These are phyloP conservation scores for Cephaloascus albidus DNA, from an alignment of 805 yeast species.

Conservation along the genomic window DNA sequence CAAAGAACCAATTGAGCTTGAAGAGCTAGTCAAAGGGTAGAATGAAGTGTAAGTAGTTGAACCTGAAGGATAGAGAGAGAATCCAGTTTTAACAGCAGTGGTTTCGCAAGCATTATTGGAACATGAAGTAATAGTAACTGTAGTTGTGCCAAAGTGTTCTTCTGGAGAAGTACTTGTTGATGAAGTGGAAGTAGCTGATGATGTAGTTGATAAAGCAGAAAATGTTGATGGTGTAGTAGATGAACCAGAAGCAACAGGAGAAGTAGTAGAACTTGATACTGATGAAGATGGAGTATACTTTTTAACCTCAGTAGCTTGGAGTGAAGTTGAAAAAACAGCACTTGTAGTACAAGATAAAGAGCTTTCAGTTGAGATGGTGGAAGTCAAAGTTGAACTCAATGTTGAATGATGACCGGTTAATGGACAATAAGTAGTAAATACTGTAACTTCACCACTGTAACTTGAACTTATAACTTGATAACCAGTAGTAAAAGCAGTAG, in stretches of 20 bases:
- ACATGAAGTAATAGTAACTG: conserved; percentile 30
- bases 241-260: not conserved
- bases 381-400: not conserved
- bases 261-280: not conserved
- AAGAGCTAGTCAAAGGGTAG: not conserved
- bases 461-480: conserved; percentile 2
- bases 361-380: not conserved
- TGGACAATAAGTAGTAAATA: conserved; percentile 30
- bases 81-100: not conserved
- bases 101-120: conserved; percentile 9
- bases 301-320: not conserved
- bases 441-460: conserved; percentile 19
- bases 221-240: not conserved
- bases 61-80: not conserved
- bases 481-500: conserved; percentile 12
- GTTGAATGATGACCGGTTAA: not conserved
- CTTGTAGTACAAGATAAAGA: not conserved
- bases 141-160: conserved; percentile 13
- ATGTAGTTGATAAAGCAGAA: not conserved
- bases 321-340: not conserved
- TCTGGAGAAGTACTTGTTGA: not conserved
- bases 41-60: not conserved
- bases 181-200: not conserved
- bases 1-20: too few species aligned
- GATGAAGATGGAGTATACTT: not conserved